A percentile compares a stretch with the other conserved stretches of the same genome.
These are phyloP conservation scores for Lanmaoa rubissima DNA, from an alignment of 768 basidiomycete genomes.

Conservation along the genomic window DNA sequence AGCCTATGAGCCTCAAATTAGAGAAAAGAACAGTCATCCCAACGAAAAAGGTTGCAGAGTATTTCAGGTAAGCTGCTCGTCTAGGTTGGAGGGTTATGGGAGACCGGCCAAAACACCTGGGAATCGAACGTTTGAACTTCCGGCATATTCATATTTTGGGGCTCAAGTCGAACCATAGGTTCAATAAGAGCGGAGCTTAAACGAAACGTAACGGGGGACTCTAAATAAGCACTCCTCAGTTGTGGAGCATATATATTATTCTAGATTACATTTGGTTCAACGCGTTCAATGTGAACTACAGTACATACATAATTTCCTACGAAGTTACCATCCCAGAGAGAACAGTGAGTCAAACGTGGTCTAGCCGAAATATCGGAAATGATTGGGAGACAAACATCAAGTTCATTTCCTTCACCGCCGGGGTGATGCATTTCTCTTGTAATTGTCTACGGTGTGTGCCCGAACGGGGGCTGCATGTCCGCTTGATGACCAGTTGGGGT, in stretches of 20 bases:
- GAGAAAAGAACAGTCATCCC: slow-evolving; percentile 62
- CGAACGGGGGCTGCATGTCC: slow-evolving; percentile 24
- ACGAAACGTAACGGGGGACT: background rate
- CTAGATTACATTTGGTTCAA: slow-evolving; percentile 16
- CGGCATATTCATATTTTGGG: slow-evolving; percentile 23
- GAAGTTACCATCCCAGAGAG: slow-evolving; percentile 6
- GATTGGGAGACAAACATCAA: slow-evolving; percentile 4
- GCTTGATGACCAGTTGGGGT: slow-evolving; percentile 18
- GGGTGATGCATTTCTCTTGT: slow-evolving; percentile 42
- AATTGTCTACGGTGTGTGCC: slow-evolving; percentile 36
- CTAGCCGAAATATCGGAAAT: slow-evolving; percentile 10
- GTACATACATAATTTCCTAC: slow-evolving; percentile 18
- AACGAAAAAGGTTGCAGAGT: background rate
- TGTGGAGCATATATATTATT: background rate
- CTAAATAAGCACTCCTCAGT: too few species aligned
- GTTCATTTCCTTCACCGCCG: slow-evolving; percentile 37
- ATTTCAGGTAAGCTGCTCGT: slow-evolving; percentile 6
- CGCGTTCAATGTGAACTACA: slow-evolving; percentile 8
- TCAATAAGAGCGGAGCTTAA: slow-evolving; percentile 13
- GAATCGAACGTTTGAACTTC: slow-evolving; percentile 14
- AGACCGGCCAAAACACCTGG: slow-evolving; percentile 9
- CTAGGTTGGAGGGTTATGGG: slow-evolving; percentile 6
- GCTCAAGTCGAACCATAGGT: slow-evolving; percentile 2
- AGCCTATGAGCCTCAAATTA: slow-evolving; percentile 51
- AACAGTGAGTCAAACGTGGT: slow-evolving; percentile 6